Percentiles rank a stretch among this genome's conserved stretches.
Conservation (phyloP, 129 eudicot genomes). For the Saposhnikovia divaricata region DNA sequence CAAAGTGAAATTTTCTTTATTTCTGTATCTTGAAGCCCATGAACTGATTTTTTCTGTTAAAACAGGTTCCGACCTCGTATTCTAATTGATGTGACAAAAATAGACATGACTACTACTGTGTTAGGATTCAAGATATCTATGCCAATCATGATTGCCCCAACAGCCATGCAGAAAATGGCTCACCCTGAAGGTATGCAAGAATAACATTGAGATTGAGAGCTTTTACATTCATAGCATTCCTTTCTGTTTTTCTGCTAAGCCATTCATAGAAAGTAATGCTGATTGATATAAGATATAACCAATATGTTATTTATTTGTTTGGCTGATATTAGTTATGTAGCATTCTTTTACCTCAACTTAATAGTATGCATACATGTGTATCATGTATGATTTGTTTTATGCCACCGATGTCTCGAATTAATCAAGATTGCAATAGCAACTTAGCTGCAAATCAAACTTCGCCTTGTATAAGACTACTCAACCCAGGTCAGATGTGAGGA, state of each 20-base stretch:
- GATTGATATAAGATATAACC: too few relatives aligned
- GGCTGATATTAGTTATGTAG: neutral
- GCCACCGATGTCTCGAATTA: neutral
- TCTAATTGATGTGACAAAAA: constrained; percentile 85
- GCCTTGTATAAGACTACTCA: neutral
- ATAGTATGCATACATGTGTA: neutral
- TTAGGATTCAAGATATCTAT: constrained; percentile 82
- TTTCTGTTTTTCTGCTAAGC: neutral
- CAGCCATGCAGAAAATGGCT: constrained; percentile 93
- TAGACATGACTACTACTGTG: constrained; percentile 75
- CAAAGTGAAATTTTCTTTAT: too few relatives aligned
- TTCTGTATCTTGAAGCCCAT: neutral
- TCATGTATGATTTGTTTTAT: neutral
- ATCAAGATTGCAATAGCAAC: neutral
- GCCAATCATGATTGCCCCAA: constrained; percentile 96
- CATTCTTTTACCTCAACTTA: neutral
- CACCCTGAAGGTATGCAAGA: constrained; percentile 78
- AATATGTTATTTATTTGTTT: too few relatives aligned
- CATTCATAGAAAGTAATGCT: neutral
- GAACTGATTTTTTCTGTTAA: constrained; percentile 6
- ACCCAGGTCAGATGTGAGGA: too few relatives aligned
- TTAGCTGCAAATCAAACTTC: neutral
- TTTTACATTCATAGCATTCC: neutral
- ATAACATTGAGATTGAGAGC: neutral
- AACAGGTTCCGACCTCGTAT: constrained; percentile 90